phyloP scores from a whole-genome alignment of 768 basidiomycete genomes.

The Hortiboletus flavorubellus region DNA sequence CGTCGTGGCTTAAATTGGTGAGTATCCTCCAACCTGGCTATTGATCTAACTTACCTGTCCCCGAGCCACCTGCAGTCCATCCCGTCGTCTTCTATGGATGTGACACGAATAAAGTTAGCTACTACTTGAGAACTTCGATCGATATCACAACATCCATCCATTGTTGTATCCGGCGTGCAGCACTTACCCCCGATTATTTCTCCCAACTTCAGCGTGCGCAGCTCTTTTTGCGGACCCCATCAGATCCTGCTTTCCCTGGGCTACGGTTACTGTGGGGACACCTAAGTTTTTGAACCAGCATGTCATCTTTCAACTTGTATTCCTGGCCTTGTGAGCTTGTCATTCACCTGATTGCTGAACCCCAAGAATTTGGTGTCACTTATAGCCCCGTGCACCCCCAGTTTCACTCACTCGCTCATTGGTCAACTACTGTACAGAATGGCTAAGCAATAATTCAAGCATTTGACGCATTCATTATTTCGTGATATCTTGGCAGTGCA shows the following conservation, averaged over 20 bases:
- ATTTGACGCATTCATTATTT: slow-evolving; percentile 35
- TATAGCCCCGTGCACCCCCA: neutral
- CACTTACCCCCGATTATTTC: neutral
- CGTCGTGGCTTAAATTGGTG: slow-evolving; percentile 5
- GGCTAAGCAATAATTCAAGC: neutral
- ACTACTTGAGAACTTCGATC: neutral
- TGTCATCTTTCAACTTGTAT: neutral
- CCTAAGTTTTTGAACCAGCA: neutral
- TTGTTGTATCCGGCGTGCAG: slow-evolving; percentile 4
- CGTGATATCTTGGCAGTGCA: neutral
- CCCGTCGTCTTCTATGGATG: neutral
- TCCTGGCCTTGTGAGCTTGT: neutral
- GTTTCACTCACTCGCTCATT: neutral
- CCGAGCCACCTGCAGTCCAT: neutral
- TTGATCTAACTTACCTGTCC: slow-evolving; percentile 4
- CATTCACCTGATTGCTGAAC: slow-evolving; percentile 2
- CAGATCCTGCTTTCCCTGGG: neutral
- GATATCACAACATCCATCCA: neutral
- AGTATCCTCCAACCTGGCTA: neutral
- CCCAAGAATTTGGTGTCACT: neutral
- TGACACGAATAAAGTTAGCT: neutral
- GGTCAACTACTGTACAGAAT: neutral
- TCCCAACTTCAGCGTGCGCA: neutral
- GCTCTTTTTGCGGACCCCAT: neutral
- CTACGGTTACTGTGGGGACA: neutral